Evolutionary conservation across 2,329 filamentous ascomycete species (phyloP).

Genomic region (Epichloe festucae): DNA sequence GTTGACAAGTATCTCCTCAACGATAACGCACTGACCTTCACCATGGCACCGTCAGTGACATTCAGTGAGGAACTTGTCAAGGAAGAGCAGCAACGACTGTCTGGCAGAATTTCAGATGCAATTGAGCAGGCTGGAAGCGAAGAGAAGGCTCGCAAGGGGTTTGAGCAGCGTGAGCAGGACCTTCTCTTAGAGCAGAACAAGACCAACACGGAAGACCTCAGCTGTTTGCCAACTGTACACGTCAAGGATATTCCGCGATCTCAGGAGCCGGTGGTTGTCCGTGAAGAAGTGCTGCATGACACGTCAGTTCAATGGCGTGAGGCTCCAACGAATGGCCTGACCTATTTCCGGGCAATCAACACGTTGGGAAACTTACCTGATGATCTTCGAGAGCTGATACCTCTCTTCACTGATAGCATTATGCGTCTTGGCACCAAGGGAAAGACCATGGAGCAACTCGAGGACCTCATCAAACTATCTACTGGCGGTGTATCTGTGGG

Average conservation of each 20-base stretch:
- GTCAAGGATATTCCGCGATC: conserved; percentile 78
- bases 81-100: conserved; percentile 67
- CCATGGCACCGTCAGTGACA: conserved; percentile 73
- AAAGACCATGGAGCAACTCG: conserved; percentile 85
- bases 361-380: conserved; percentile 66
- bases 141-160: conserved; percentile 54
- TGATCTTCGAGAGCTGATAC: conserved; percentile 71
- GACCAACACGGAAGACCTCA: conserved; percentile 71
- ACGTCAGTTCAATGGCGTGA: conserved; percentile 79
- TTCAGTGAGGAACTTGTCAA: conserved; percentile 62
- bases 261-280: conserved; percentile 47
- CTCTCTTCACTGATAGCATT: conserved; percentile 81
- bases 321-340: conserved; percentile 87
- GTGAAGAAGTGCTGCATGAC: conserved; percentile 52
- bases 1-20: conserved; percentile 85
- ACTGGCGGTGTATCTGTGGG: conserved; percentile 81
- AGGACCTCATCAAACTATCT: conserved; percentile 91
- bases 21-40: conserved; percentile 79
- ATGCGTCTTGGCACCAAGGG: conserved; percentile 85
- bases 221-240: conserved; percentile 76
- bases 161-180: conserved; percentile 67
- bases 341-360: conserved; percentile 88
- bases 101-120: conserved; percentile 58
- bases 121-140: conserved; percentile 56
- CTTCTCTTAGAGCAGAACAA: conserved; percentile 74